phyloP scores from a whole-genome alignment of 2,329 filamentous ascomycete species.

The Beauveria scarabaeidicola region DNA sequence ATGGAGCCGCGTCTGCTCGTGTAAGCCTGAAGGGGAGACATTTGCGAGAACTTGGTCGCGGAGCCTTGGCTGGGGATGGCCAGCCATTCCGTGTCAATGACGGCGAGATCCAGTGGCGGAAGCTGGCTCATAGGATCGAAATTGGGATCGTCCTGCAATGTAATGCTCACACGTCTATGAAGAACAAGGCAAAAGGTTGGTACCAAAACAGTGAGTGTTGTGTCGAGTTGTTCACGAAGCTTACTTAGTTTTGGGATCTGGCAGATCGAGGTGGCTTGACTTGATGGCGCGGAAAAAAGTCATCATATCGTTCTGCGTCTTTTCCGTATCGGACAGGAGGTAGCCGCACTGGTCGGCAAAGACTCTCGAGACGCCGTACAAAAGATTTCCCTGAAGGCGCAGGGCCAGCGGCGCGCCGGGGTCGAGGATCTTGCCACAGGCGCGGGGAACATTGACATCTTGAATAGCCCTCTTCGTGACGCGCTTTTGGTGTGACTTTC shows the following conservation, averaged over 20 bases:
- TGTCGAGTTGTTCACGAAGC: slow-evolving; percentile 15
- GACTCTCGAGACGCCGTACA: slow-evolving; percentile 79
- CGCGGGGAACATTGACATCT: slow-evolving; percentile 76
- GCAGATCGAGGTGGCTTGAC: slow-evolving; percentile 54
- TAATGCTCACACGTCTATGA: slow-evolving; percentile 62
- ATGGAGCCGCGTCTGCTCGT: slow-evolving; percentile 22
- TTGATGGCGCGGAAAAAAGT: slow-evolving; percentile 51
- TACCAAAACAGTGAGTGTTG: background rate
- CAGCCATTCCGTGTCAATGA: slow-evolving; percentile 25
- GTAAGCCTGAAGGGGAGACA: slow-evolving; percentile 31
- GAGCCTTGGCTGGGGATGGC: slow-evolving; percentile 29
- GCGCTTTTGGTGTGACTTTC: slow-evolving; percentile 62
- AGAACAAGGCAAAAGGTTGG: too few relatives aligned
- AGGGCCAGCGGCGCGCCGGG: slow-evolving; percentile 79
- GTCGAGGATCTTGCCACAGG: slow-evolving; percentile 79
- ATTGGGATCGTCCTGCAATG: slow-evolving; percentile 72
- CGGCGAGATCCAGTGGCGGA: slow-evolving; percentile 28
- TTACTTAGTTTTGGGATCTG: slow-evolving; percentile 65
- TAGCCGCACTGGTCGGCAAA: slow-evolving; percentile 84
- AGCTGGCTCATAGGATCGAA: slow-evolving; percentile 42
- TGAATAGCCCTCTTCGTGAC: slow-evolving; percentile 81
- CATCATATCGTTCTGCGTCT: slow-evolving; percentile 64
- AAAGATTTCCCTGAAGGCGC: slow-evolving; percentile 78
- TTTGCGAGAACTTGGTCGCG: slow-evolving; percentile 32
- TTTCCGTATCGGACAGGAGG: slow-evolving; percentile 71